Evolutionary conservation across 2,329 filamentous ascomycete species (phyloP).

Genomic region (Alternaria arbusti): DNA sequence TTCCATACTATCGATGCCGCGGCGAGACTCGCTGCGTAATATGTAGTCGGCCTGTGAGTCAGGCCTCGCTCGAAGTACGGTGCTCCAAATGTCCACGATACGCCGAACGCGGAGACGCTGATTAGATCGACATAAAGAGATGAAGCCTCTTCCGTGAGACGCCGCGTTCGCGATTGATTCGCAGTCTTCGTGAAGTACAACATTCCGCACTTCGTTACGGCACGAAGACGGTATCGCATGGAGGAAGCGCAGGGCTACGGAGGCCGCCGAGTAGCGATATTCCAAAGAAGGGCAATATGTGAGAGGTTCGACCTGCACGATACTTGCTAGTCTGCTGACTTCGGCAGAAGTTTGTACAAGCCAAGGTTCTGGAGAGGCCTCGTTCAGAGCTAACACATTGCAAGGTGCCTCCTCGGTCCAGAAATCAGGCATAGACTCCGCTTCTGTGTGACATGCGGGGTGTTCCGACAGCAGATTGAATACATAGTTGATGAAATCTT

Average conservation of each 20-base stretch:
- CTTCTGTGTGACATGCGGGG: too few species aligned
- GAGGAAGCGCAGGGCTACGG: neutral
- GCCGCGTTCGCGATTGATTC: neutral
- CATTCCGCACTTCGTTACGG: neutral
- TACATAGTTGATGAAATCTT: neutral
- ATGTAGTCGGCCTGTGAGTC: neutral
- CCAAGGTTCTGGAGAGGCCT: neutral
- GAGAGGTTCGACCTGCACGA: neutral
- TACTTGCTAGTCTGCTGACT: neutral
- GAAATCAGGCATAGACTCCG: too few species aligned
- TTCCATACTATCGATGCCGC: neutral
- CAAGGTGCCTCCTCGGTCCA: too few species aligned
- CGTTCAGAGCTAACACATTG: too few species aligned
- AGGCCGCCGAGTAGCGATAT: neutral
- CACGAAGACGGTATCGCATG: neutral
- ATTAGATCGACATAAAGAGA: neutral
- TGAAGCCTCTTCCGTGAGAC: neutral
- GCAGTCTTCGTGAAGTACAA: neutral
- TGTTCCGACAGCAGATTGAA: too few species aligned
- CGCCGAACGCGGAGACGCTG: neutral
- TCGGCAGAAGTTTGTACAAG: neutral
- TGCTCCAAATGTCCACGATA: neutral
- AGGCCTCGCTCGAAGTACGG: neutral
- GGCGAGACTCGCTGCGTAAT: too few species aligned
- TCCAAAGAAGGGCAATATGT: rapidly evolving